phyloP scores from a whole-genome alignment of 2,329 filamentous ascomycete genomes.

The Aspergillus sojae region DNA sequence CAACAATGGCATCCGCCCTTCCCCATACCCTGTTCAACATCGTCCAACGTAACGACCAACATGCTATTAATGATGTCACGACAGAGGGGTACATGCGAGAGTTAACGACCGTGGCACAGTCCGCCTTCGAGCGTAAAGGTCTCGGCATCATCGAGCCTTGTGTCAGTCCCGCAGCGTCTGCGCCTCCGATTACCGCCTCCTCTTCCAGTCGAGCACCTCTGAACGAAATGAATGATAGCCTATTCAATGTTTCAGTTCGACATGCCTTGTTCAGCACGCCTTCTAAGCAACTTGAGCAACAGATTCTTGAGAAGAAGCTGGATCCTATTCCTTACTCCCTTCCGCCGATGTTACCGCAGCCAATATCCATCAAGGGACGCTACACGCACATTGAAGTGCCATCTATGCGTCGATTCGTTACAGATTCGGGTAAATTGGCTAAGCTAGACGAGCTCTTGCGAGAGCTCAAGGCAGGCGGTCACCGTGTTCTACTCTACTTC shows the following conservation, averaged over 20 bases:
- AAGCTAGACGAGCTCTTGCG: slow-evolving; percentile 85
- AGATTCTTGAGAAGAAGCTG: slow-evolving; percentile 73
- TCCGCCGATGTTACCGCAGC: slow-evolving; percentile 75
- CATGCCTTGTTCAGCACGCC: slow-evolving; percentile 70
- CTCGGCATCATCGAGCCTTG: slow-evolving; percentile 80
- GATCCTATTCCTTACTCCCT: slow-evolving; percentile 57
- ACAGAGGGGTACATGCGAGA: slow-evolving; percentile 71
- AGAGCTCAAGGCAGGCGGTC: slow-evolving; percentile 86
- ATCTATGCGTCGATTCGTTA: slow-evolving; percentile 96
- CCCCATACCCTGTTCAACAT: slow-evolving; percentile 82
- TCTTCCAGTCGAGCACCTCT: slow-evolving; percentile 69
- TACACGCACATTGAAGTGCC: slow-evolving; percentile 92
- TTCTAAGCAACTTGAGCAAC: slow-evolving; percentile 66
- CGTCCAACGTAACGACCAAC: slow-evolving; percentile 66
- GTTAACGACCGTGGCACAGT: slow-evolving; percentile 76
- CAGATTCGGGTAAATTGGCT: slow-evolving; percentile 93
- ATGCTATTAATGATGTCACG: slow-evolving; percentile 69
- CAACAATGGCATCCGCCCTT: slow-evolving; percentile 66
- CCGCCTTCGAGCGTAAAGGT: slow-evolving; percentile 68
- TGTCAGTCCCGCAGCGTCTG: slow-evolving; percentile 74
- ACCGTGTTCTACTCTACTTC: slow-evolving; percentile 97
- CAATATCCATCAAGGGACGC: slow-evolving; percentile 77
- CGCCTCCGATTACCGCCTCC: slow-evolving; percentile 80
- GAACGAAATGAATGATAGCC: slow-evolving; percentile 65
- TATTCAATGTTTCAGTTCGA: slow-evolving; percentile 80